phyloP scores from a whole-genome alignment of 345 rosid genomes.

The Noccaea caerulescens region DNA sequence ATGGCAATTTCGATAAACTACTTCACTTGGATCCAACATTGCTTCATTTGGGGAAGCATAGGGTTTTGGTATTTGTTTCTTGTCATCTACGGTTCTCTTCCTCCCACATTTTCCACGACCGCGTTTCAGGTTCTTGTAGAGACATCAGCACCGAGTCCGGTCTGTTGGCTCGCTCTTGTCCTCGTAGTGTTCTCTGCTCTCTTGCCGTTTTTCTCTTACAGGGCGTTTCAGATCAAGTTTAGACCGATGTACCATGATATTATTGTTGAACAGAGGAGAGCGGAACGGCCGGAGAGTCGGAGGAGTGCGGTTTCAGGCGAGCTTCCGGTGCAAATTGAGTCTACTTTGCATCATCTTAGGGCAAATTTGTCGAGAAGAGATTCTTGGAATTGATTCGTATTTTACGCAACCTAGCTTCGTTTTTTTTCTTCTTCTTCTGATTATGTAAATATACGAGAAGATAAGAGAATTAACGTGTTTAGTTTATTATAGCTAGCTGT shows the following conservation, averaged over 20 bases:
- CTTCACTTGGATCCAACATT: constrained; percentile 98
- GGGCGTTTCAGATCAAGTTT: constrained; percentile 73
- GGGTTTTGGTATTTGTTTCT: constrained; percentile 80
- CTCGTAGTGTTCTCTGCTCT: constrained; percentile 67
- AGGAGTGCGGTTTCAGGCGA: constrained; percentile 41
- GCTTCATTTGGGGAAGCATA: constrained; percentile 95
- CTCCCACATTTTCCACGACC: constrained; percentile 67
- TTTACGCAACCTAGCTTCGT: constrained; percentile 2
- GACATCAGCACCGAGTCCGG: constrained; percentile 69
- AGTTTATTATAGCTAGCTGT: not conserved
- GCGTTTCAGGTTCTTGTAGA: constrained; percentile 77
- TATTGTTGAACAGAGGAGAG: constrained; percentile 48
- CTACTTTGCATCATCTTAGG: constrained; percentile 51
- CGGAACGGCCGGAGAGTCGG: constrained; percentile 24
- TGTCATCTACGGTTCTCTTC: constrained; percentile 65
- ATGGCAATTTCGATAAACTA: constrained; percentile 87
- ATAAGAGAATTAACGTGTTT: constrained; percentile 1
- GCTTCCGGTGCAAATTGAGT: constrained; percentile 49
- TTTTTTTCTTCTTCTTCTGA: not conserved
- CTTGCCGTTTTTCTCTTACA: constrained; percentile 70
- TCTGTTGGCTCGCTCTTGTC: constrained; percentile 69
- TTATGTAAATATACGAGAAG: constrained; percentile 9
- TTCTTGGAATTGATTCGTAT: constrained; percentile 36
- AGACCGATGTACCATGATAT: constrained; percentile 79
- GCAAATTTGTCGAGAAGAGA: constrained; percentile 44